Conservation (phyloP, 345 rosid genomes). For the Eucalyptus curtisii region DNA sequence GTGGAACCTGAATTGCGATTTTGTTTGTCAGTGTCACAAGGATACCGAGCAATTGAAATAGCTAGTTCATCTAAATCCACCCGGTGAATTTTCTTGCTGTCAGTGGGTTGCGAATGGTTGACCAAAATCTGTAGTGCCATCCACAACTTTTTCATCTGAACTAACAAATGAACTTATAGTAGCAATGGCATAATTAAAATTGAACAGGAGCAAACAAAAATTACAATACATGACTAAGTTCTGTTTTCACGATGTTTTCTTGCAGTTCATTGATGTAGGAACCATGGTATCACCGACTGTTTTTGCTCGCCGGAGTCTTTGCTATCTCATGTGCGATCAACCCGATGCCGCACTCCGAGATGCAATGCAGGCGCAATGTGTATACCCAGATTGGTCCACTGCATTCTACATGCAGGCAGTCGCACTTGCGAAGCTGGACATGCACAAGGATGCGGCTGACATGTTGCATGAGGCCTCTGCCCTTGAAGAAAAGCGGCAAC, state of each 20-base stretch:
- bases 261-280: slow-evolving; percentile 78
- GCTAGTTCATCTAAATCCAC: neutral
- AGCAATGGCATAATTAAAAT: neutral
- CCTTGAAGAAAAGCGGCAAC: slow-evolving; percentile 56
- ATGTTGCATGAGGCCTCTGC: slow-evolving; percentile 76
- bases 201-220: neutral
- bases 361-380: slow-evolving; percentile 93
- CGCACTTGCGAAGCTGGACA: slow-evolving; percentile 74
- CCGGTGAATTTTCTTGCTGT: neutral
- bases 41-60: neutral
- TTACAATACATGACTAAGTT: neutral
- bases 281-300: slow-evolving; percentile 86
- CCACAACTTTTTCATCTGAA: neutral
- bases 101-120: neutral
- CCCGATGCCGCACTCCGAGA: slow-evolving; percentile 86
- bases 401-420: slow-evolving; percentile 86
- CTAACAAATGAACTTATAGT: neutral
- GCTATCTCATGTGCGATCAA: slow-evolving; percentile 64
- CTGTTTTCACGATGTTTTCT: neutral
- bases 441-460: slow-evolving; percentile 73
- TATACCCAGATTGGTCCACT: slow-evolving; percentile 82
- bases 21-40: neutral
- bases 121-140: neutral
- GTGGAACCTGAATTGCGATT: neutral
- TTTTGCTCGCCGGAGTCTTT: slow-evolving; percentile 67